Conservation (phyloP, 495 filamentous ascomycete species). For the Penicillium psychrofluorescens region DNA sequence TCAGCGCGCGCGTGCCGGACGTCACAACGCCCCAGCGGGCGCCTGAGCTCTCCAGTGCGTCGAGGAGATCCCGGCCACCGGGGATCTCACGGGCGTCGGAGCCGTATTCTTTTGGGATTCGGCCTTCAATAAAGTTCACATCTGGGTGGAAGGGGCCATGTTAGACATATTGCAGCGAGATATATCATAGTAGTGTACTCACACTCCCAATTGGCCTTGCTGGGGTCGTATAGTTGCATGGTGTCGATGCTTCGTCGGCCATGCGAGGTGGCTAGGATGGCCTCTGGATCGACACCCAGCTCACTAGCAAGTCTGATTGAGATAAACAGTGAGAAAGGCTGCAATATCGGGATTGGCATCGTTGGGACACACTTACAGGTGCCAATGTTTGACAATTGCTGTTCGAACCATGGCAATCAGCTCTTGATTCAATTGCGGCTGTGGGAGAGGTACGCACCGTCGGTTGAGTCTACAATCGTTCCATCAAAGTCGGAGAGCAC, state of each 20-base stretch:
- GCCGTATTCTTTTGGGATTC: slow-evolving; percentile 69
- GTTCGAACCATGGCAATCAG: slow-evolving; percentile 1
- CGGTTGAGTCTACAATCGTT: slow-evolving; percentile 40
- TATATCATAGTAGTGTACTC: slow-evolving; percentile 24
- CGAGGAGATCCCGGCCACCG: slow-evolving; percentile 53
- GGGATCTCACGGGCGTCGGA: slow-evolving; percentile 76
- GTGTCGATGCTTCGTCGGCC: slow-evolving; percentile 80
- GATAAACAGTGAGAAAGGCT: not conserved
- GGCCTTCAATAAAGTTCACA: slow-evolving; percentile 67
- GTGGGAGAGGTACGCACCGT: slow-evolving; percentile 17
- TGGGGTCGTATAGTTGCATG: slow-evolving; percentile 63
- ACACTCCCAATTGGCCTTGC: slow-evolving; percentile 89
- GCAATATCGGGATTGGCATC: not conserved
- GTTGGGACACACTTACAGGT: slow-evolving; percentile 47
- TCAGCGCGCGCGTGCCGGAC: slow-evolving; percentile 72
- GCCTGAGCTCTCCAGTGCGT: slow-evolving; percentile 45
- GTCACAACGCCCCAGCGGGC: slow-evolving; percentile 91
- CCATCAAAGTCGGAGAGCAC: slow-evolving; percentile 92
- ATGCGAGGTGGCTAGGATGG: slow-evolving; percentile 83
- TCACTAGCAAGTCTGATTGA: slow-evolving; percentile 65
- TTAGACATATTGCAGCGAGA: too few relatives aligned
- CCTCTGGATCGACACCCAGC: slow-evolving; percentile 70
- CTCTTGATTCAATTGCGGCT: not conserved
- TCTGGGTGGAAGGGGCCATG: slow-evolving; percentile 40
- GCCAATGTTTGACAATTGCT: slow-evolving; percentile 94